Evolutionary conservation across 208 protist genomes (phyloP).

Genomic region (Naegleria gruberi): DNA sequence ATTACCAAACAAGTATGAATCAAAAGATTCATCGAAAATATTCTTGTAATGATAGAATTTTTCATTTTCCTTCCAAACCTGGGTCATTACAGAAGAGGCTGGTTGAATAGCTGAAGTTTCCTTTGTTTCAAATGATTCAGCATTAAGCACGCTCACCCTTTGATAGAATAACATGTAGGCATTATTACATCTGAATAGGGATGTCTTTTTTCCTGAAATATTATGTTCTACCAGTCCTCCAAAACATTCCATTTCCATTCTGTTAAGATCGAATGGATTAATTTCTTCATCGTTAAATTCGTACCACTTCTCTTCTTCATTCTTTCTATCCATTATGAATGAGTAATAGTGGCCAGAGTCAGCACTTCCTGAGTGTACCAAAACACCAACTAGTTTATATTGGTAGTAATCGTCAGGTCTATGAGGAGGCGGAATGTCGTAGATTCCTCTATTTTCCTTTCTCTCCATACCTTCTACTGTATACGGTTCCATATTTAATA

Average conservation of each 20-base stretch:
- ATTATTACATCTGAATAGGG: neutral
- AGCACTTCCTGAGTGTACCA: constrained; percentile 62
- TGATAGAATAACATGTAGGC: constrained; percentile 47
- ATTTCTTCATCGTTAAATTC: constrained; percentile 64
- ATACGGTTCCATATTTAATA: constrained; percentile 63
- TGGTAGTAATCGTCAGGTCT: constrained; percentile 32
- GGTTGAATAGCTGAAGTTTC: neutral
- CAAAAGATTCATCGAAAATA: neutral
- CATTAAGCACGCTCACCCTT: neutral
- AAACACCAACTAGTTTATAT: constrained; percentile 58
- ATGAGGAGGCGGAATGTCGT: constrained; percentile 12
- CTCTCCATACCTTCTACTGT: constrained; percentile 48
- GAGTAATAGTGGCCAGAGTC: constrained; percentile 74
- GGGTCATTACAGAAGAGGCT: neutral
- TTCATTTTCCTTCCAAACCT: neutral
- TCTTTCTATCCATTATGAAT: constrained; percentile 25
- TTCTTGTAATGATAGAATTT: neutral
- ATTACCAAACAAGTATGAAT: neutral
- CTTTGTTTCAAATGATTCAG: neutral
- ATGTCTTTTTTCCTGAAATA: neutral
- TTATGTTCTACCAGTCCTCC: neutral
- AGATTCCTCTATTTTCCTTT: constrained; percentile 29
- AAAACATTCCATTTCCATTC: constrained; percentile 9
- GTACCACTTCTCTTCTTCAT: constrained; percentile 41
- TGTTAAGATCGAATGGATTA: constrained; percentile 39